A percentile compares a stretch with the other conserved stretches of the same genome.
Evolutionary conservation across 2,329 filamentous ascomycete genomes (phyloP).

Genomic region (Pseudogymnoascus sp.): DNA sequence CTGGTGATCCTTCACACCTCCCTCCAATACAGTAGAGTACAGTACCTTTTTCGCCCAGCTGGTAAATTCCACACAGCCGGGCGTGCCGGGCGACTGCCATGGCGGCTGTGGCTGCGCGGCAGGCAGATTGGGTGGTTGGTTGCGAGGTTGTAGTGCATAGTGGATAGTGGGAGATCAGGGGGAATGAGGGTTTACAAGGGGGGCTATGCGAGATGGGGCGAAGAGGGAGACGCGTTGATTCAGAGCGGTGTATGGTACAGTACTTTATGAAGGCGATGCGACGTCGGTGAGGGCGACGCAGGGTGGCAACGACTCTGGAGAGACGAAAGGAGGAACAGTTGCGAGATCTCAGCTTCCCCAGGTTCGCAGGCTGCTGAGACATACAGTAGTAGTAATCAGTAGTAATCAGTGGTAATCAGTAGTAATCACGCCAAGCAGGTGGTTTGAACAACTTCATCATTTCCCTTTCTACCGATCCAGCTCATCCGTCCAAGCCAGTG

Average conservation of each 20-base stretch:
- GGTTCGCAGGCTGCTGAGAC: neutral
- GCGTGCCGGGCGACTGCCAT: neutral
- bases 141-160: neutral
- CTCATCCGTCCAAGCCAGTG: neutral
- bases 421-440: neutral
- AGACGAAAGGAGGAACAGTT: neutral
- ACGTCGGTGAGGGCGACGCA: neutral
- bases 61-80: neutral
- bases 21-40: neutral
- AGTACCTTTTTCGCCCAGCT: neutral
- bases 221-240: neutral
- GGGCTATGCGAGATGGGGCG: neutral
- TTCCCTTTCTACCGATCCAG: neutral
- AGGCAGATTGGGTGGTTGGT: neutral
- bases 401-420: too few relatives aligned
- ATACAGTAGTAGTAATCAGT: neutral
- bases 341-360: neutral
- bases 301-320: neutral
- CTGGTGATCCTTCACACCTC: neutral
- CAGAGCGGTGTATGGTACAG: neutral
- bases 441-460: slow-evolving; percentile 5
- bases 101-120: neutral
- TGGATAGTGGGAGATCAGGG: neutral
- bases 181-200: neutral
- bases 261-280: neutral